phyloP scores from a whole-genome alignment of 805 yeast genomes.

The Lipomyces oligophaga region DNA sequence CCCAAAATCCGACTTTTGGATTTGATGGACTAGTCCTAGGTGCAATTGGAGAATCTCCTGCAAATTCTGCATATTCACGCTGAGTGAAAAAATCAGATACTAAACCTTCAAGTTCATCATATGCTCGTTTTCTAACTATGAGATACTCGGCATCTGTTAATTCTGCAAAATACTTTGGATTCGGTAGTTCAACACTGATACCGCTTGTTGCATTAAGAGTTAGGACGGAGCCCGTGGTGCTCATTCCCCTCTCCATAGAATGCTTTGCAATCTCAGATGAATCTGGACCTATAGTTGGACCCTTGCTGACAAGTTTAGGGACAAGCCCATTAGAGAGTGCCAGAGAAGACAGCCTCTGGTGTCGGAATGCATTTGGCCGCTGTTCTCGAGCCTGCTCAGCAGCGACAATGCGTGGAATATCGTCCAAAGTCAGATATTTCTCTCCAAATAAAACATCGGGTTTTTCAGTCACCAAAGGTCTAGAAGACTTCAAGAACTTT shows the following conservation, averaged over 20 bases:
- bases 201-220: too few species aligned
- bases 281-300: not conserved
- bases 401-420: conserved; percentile 93
- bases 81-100: conserved; percentile 36
- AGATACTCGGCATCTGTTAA: conserved; percentile 55
- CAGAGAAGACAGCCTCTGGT: conserved; percentile 33
- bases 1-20: conserved; percentile 46
- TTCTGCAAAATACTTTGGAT: conserved; percentile 36
- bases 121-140: conserved; percentile 53
- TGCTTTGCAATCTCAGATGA: not conserved
- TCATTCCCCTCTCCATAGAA: not conserved
- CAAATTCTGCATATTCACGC: conserved; percentile 42
- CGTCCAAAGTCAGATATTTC: conserved; percentile 85
- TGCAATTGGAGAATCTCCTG: conserved; percentile 2
- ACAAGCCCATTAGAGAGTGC: conserved; percentile 12
- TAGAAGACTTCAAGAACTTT: too few species aligned
- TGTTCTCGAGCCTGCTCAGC: conserved; percentile 94
- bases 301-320: conserved; percentile 17
- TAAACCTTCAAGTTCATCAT: conserved; percentile 45
- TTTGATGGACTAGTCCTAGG: conserved; percentile 30
- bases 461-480: conserved; percentile 2
- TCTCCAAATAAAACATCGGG: conserved; percentile 41
- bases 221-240: not conserved
- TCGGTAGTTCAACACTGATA: too few species aligned
- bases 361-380: conserved; percentile 87